Percentiles rank a stretch among this genome's conserved stretches.
phyloP scores from a whole-genome alignment of 345 rosid genomes.

The Pistacia integerrima region DNA sequence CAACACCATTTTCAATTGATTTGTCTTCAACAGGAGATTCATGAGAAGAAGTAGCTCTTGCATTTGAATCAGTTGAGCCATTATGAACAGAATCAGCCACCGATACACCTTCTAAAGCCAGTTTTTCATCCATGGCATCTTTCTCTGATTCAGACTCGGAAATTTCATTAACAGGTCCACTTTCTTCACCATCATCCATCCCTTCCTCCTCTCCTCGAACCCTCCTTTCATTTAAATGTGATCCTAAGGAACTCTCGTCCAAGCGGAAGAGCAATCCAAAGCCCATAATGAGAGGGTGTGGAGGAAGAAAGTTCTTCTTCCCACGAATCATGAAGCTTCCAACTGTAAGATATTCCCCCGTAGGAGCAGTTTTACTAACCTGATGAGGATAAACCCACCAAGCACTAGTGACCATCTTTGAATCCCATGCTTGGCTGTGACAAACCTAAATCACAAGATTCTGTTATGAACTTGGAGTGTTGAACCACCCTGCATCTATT shows the following conservation, averaged over 20 bases:
- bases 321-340: conserved; percentile 99
- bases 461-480: background rate
- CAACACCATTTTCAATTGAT: conserved; percentile 27
- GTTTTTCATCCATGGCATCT: conserved; percentile 40
- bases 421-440: conserved; percentile 99
- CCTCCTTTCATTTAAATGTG: conserved; percentile 96
- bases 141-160: conserved; percentile 68
- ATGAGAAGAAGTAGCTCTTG: conserved; percentile 29
- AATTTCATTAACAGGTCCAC: conserved; percentile 40
- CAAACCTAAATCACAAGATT: conserved; percentile 65
- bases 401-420: conserved; percentile 96
- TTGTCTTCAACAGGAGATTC: conserved; percentile 32
- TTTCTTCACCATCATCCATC: conserved; percentile 58
- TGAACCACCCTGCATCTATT: conserved; percentile 6
- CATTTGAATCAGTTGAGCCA: conserved; percentile 13
- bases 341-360: conserved; percentile 96
- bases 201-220: conserved; percentile 97
- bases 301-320: conserved; percentile 96
- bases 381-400: conserved; percentile 99
- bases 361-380: conserved; percentile 99
- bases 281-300: conserved; percentile 97
- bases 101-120: conserved; percentile 2
- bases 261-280: conserved; percentile 94
- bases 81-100: conserved; percentile 6
- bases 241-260: conserved; percentile 98